Conservation (phyloP, 768 basidiomycete genomes). For the Hydnomerulius pinastri region DNA sequence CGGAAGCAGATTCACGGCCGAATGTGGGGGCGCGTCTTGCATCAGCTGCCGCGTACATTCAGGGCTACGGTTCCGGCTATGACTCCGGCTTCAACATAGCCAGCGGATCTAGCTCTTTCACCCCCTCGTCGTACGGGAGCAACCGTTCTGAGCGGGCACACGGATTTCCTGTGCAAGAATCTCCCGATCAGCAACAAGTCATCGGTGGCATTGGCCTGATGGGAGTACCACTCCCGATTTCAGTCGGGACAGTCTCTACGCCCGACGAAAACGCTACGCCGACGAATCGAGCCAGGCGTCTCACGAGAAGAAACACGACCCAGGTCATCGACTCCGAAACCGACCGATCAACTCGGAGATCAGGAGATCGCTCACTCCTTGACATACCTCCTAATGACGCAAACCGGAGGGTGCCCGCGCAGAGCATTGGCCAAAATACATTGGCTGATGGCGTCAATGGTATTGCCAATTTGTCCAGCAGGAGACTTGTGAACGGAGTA, state of each 20-base stretch:
- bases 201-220: slow-evolving; percentile 27
- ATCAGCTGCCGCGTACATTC: slow-evolving; percentile 38
- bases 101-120: slow-evolving; percentile 15
- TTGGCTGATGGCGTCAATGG: slow-evolving; percentile 10
- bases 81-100: slow-evolving; percentile 27
- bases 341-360: slow-evolving; percentile 20
- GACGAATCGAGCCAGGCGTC: slow-evolving; percentile 18
- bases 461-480: slow-evolving; percentile 4
- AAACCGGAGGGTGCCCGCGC: slow-evolving; percentile 19
- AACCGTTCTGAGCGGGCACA: slow-evolving; percentile 17
- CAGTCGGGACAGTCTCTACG: slow-evolving; percentile 25
- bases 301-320: slow-evolving; percentile 26
- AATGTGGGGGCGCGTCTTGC: slow-evolving; percentile 24
- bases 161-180: slow-evolving; percentile 31
- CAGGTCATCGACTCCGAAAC: slow-evolving; percentile 18
- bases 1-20: slow-evolving; percentile 3
- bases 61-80: slow-evolving; percentile 39
- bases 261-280: slow-evolving; percentile 32
- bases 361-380: slow-evolving; percentile 12
- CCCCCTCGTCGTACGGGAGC: slow-evolving; percentile 22
- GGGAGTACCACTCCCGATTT: slow-evolving; percentile 23
- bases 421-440: slow-evolving; percentile 13
- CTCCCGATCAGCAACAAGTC: slow-evolving; percentile 29
- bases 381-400: slow-evolving; percentile 17
- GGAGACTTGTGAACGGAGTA: slow-evolving; percentile 11